Percentiles rank a stretch among this genome's conserved stretches.
Conservation (phyloP, 106 monocot genomes). For the Dendrobium officinale region DNA sequence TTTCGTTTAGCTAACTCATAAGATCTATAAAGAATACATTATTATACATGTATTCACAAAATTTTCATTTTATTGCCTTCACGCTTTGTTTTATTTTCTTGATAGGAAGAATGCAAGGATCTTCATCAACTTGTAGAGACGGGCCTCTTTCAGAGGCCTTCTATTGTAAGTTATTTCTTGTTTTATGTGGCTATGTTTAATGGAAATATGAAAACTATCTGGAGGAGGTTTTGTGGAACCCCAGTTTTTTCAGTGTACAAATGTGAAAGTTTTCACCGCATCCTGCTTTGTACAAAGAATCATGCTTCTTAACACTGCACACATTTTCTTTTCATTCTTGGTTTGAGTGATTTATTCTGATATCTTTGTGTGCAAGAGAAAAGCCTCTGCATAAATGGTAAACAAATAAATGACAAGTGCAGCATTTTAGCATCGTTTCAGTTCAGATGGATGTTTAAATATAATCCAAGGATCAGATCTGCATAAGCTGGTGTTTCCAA, state of each 20-base stretch:
- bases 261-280: neutral
- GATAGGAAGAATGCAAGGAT: slow-evolving; percentile 9
- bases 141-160: slow-evolving; percentile 6
- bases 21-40: neutral
- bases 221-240: neutral
- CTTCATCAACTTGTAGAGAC: slow-evolving; percentile 1
- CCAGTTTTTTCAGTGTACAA: neutral
- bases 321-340: neutral
- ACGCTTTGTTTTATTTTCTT: neutral
- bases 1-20: neutral
- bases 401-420: neutral
- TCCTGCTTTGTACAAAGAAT: neutral
- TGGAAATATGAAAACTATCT: slow-evolving; percentile 1
- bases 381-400: too few species aligned
- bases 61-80: neutral
- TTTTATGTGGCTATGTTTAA: neutral
- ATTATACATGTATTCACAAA: neutral
- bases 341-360: neutral
- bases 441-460: neutral
- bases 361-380: neutral
- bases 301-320: neutral
- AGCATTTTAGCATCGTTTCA: neutral
- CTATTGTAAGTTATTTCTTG: slow-evolving; percentile 7
- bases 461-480: neutral
- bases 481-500: neutral